These are phyloP conservation scores for Xylariaceae sp. DNA, from an alignment of 2,329 filamentous ascomycete species.

Conservation along the genomic window DNA sequence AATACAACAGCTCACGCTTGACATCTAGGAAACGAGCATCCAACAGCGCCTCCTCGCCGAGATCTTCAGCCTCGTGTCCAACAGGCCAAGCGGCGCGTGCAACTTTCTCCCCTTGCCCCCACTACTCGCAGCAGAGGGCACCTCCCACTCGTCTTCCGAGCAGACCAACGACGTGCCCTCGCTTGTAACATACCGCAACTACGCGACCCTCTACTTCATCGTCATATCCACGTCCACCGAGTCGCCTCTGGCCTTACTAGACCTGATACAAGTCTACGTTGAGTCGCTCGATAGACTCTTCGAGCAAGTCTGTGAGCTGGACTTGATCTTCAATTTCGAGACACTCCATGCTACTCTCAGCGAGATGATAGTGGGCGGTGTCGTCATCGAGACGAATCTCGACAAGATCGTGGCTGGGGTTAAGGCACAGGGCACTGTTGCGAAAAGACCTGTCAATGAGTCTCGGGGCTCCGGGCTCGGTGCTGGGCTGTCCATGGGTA, in stretches of 20 bases:
- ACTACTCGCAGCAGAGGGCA: slow-evolving; percentile 60
- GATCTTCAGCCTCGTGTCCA: slow-evolving; percentile 93
- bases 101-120: slow-evolving; percentile 88
- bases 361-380: slow-evolving; percentile 94
- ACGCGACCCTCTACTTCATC: slow-evolving; percentile 98
- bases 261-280: slow-evolving; percentile 97
- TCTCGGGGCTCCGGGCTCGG: slow-evolving; percentile 47
- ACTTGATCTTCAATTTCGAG: slow-evolving; percentile 99
- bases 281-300: slow-evolving; percentile 93
- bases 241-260: slow-evolving; percentile 89
- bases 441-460: slow-evolving; percentile 77
- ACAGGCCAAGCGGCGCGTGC: slow-evolving; percentile 86
- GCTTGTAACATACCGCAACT: slow-evolving; percentile 96
- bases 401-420: slow-evolving; percentile 88
- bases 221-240: slow-evolving; percentile 96
- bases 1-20: neutral
- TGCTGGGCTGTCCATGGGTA: slow-evolving; percentile 53
- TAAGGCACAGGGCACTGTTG: slow-evolving; percentile 70
- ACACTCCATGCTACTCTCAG: slow-evolving; percentile 85
- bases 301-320: slow-evolving; percentile 97
- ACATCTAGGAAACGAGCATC: slow-evolving; percentile 81
- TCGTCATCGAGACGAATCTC: slow-evolving; percentile 88
- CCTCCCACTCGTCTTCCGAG: slow-evolving; percentile 62
- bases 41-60: slow-evolving; percentile 96
- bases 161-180: slow-evolving; percentile 86